phyloP scores from a whole-genome alignment of 495 filamentous ascomycete species.

The Xylaria bambusicola region DNA sequence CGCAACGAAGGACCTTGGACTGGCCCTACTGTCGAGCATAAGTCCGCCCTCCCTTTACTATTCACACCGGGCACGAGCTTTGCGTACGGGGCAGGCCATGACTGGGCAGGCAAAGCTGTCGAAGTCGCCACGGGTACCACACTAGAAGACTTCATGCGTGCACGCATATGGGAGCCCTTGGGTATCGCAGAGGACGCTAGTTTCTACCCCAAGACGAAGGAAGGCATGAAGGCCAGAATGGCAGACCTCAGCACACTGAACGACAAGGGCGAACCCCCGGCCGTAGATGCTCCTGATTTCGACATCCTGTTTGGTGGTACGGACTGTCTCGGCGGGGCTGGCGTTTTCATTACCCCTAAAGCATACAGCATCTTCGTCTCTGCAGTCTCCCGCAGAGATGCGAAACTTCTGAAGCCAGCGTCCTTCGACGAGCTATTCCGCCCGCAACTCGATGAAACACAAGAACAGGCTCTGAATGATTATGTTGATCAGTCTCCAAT shows the following conservation, averaged over 20 bases:
- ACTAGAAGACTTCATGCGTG: conserved; percentile 27
- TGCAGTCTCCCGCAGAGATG: conserved; percentile 46
- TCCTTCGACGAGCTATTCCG: conserved; percentile 55
- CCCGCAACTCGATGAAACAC: conserved; percentile 45
- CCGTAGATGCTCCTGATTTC: conserved; percentile 19
- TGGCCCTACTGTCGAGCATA: conserved; percentile 25
- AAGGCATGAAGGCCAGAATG: conserved; percentile 23
- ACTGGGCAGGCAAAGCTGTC: conserved; percentile 54
- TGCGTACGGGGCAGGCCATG: conserved; percentile 49
- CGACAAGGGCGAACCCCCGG: conserved; percentile 23
- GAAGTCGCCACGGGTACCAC: conserved; percentile 35
- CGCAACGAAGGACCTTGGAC: conserved; percentile 17
- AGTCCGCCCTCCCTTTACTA: conserved; percentile 40
- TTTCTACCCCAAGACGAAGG: conserved; percentile 30
- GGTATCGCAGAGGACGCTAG: conserved; percentile 28
- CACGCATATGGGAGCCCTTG: conserved; percentile 25
- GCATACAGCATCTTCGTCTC: conserved; percentile 55
- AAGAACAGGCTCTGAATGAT: conserved; percentile 23
- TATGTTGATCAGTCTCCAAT: background rate
- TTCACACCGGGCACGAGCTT: conserved; percentile 52
- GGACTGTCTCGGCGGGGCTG: conserved; percentile 58
- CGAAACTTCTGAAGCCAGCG: conserved; percentile 42
- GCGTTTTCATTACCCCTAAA: conserved; percentile 47
- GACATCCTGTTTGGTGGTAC: conserved; percentile 18
- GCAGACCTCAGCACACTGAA: conserved; percentile 30